These are phyloP conservation scores for Podochytrium sp. DNA, from an alignment of 192 early-diverging fungal genomes.

Conservation along the genomic window DNA sequence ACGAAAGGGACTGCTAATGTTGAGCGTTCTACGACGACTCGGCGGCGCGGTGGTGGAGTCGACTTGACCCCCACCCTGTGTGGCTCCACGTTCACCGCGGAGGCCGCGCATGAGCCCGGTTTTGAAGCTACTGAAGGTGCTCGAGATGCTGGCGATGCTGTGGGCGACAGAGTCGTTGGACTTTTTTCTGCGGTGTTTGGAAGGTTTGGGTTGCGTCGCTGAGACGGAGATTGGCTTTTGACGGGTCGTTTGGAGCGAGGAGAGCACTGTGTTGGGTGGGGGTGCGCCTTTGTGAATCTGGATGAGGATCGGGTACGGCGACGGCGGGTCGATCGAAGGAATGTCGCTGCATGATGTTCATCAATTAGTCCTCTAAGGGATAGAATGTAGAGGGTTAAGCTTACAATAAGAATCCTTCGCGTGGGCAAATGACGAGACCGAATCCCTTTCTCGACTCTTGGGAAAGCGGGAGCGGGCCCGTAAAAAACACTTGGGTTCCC, in stretches of 20 bases:
- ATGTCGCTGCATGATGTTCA: conserved; percentile 21
- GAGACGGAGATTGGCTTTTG: conserved; percentile 8
- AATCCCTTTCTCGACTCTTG: conserved; percentile 46
- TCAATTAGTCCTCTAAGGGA: background rate
- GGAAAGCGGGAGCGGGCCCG: conserved; percentile 12
- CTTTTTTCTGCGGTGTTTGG: background rate
- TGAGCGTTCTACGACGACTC: conserved; percentile 10
- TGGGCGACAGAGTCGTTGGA: conserved; percentile 23
- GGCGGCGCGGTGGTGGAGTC: background rate
- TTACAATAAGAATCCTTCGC: conserved; percentile 47
- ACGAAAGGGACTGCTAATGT: conserved; percentile 14
- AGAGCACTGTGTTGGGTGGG: conserved; percentile 13
- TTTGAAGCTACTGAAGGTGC: conserved; percentile 17
- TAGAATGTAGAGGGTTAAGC: conserved; percentile 2
- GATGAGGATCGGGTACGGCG: conserved; percentile 30
- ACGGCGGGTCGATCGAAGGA: conserved; percentile 17
- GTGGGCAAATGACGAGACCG: conserved; percentile 36
- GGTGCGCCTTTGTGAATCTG: conserved; percentile 29
- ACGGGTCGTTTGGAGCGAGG: background rate
- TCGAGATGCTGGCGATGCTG: conserved; percentile 6
- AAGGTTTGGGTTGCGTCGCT: background rate
- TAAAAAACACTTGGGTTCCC: conserved; percentile 24
- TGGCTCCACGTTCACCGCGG: background rate
- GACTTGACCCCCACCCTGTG: conserved; percentile 1
- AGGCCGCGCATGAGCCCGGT: conserved; percentile 8